Conservation (phyloP, 257 asterid genomes). For the Thymus mandschuricus region DNA sequence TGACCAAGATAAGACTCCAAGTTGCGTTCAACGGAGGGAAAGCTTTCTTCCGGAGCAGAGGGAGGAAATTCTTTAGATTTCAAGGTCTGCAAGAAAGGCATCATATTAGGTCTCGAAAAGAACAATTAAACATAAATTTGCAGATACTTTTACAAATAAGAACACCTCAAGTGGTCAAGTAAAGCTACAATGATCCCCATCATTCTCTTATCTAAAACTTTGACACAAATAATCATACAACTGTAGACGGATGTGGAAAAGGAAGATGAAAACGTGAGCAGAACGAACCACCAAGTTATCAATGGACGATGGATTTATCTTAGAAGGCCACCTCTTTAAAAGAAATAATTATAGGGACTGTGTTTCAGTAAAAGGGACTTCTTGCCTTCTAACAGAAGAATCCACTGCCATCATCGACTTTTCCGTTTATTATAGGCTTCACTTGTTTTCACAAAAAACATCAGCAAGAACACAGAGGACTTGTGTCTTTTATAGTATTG, state of each 20-base stretch:
- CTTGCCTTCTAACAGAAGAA: not conserved
- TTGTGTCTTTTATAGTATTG: not conserved
- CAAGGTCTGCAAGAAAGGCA: constrained; percentile 55
- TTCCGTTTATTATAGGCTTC: not conserved
- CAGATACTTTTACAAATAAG: not conserved
- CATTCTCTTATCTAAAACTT: not conserved
- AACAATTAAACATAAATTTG: not conserved
- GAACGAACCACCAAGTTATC: not conserved
- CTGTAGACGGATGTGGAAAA: not conserved
- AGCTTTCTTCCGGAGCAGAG: constrained; percentile 42
- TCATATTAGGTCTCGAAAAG: constrained; percentile 23
- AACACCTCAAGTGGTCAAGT: too few species aligned
- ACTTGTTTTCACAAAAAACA: not conserved
- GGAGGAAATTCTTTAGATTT: constrained; percentile 56
- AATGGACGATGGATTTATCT: not conserved
- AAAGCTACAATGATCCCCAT: not conserved
- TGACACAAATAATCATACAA: not conserved
- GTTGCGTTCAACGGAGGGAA: constrained; percentile 41
- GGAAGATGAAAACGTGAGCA: not conserved
- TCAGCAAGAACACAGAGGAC: too few species aligned
- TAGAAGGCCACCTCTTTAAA: constrained; percentile 5
- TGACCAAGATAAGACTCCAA: constrained; percentile 65
- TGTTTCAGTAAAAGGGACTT: not conserved
- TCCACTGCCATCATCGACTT: constrained; percentile 1
- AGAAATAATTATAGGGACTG: not conserved